These are phyloP conservation scores for Pichia sp. DNA, from an alignment of 1,139 yeast genomes.

Conservation along the genomic window DNA sequence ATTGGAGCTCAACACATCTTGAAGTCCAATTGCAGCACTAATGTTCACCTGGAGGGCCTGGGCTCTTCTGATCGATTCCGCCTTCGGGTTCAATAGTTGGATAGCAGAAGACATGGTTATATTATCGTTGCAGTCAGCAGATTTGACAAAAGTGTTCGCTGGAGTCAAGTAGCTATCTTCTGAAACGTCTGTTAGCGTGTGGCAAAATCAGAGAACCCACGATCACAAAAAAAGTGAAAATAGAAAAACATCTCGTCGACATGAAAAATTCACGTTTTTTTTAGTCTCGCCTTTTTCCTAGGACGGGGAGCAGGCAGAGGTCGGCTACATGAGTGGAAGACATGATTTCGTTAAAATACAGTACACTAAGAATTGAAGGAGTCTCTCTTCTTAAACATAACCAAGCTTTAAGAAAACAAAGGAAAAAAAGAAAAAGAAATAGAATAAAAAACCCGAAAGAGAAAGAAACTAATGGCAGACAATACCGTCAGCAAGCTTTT, in stretches of 20 bases:
- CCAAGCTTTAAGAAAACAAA: too few species aligned
- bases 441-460: background rate
- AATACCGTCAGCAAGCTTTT: background rate
- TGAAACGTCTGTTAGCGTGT: background rate
- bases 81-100: slow-evolving; percentile 93
- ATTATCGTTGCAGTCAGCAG: too few species aligned
- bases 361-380: too few species aligned
- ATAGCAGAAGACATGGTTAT: slow-evolving; percentile 49
- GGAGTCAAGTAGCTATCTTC: too few species aligned
- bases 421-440: background rate
- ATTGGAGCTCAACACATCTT: slow-evolving; percentile 84
- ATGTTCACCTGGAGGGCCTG: slow-evolving; percentile 96
- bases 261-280: background rate
- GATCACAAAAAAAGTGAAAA: background rate
- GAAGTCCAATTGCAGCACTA: slow-evolving; percentile 95
- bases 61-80: slow-evolving; percentile 88
- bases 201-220: background rate
- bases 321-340: too few species aligned
- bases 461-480: background rate
- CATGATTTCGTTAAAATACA: too few species aligned
- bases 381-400: too few species aligned
- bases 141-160: too few species aligned
- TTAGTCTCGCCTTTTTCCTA: too few species aligned
- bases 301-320: too few species aligned
- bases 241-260: background rate